A percentile compares a stretch with the other conserved stretches of the same genome.
phyloP scores from a whole-genome alignment of 108 stramenopile species.

The Stephanodiscus minutulus region DNA sequence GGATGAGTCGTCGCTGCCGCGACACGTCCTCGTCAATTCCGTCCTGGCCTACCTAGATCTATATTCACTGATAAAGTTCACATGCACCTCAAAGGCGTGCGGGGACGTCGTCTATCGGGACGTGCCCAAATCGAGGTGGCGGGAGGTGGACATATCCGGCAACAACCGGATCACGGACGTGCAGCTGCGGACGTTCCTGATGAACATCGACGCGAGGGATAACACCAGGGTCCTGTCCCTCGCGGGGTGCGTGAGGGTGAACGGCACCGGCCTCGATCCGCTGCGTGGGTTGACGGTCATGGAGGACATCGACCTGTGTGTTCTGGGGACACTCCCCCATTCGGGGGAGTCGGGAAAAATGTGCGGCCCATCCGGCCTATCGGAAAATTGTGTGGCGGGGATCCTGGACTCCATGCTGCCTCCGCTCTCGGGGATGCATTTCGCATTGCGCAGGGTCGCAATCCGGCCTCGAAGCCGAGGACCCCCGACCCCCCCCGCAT shows the following conservation, averaged over 20 bases:
- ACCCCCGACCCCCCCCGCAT: not conserved
- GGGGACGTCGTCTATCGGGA: not conserved
- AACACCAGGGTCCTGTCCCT: conserved; percentile 27
- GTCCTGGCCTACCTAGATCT: conserved; percentile 23
- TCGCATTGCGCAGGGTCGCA: not conserved
- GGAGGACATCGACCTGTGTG: conserved; percentile 35
- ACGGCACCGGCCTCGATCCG: conserved; percentile 18
- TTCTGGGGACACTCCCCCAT: conserved; percentile 12
- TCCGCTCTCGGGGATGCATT: not conserved
- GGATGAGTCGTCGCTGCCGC: conserved; percentile 7
- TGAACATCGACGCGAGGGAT: conserved; percentile 22
- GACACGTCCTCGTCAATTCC: conserved; percentile 15
- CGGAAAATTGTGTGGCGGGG: not conserved
- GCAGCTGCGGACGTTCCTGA: conserved; percentile 16
- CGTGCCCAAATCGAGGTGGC: conserved; percentile 10
- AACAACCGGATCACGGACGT: conserved; percentile 14
- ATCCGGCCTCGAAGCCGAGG: not conserved
- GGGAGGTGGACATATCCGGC: conserved; percentile 1
- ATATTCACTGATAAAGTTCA: conserved; percentile 25
- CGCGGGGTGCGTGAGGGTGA: conserved; percentile 19
- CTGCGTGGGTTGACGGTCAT: conserved; percentile 21
- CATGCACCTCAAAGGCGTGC: conserved; percentile 6
- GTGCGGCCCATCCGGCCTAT: conserved; percentile 3
- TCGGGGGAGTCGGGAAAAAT: conserved; percentile 1
- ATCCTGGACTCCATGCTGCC: conserved; percentile 3